Percentiles rank a stretch among this genome's conserved stretches.
phyloP scores from a whole-genome alignment of 371 early-diverging fungal genomes.

The Mucor lusitanicus region DNA sequence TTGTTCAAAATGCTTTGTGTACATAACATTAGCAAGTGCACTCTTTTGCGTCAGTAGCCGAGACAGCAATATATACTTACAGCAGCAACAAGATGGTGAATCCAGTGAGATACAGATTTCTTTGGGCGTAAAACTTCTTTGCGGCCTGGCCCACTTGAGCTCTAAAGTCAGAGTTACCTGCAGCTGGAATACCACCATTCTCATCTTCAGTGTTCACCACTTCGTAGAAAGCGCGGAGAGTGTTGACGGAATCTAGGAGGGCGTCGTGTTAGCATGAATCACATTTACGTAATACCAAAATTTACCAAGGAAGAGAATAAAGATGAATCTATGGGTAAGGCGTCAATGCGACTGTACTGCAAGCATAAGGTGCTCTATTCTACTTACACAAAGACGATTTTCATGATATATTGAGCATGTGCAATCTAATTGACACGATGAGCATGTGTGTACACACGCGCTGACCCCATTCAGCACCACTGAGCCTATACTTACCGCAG shows the following conservation, averaged over 20 bases:
- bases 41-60: not conserved
- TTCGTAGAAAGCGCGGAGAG: constrained; percentile 48
- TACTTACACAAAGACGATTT: constrained; percentile 58
- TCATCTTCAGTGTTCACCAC: constrained; percentile 35
- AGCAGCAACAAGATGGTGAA: constrained; percentile 28
- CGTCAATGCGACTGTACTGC: not conserved
- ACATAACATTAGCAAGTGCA: not conserved
- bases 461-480: not conserved
- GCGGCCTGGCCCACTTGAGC: constrained; percentile 63
- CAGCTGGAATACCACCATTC: constrained; percentile 19
- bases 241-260: constrained; percentile 60
- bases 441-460: not conserved
- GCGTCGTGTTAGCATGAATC: not conserved
- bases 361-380: too few relatives aligned
- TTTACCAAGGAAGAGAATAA: constrained; percentile 63
- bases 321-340: constrained; percentile 46
- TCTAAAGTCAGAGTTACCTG: constrained; percentile 38
- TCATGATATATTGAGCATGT: constrained; percentile 48
- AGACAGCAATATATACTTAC: constrained; percentile 10
- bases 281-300: not conserved
- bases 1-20: constrained; percentile 24
- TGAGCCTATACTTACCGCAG: constrained; percentile 17
- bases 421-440: constrained; percentile 30
- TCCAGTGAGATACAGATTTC: constrained; percentile 69
- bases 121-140: constrained; percentile 83